Base-by-base conservation (phyloP, 495 filamentous ascomycete species). In the Wilcoxina mikolae region DNA sequence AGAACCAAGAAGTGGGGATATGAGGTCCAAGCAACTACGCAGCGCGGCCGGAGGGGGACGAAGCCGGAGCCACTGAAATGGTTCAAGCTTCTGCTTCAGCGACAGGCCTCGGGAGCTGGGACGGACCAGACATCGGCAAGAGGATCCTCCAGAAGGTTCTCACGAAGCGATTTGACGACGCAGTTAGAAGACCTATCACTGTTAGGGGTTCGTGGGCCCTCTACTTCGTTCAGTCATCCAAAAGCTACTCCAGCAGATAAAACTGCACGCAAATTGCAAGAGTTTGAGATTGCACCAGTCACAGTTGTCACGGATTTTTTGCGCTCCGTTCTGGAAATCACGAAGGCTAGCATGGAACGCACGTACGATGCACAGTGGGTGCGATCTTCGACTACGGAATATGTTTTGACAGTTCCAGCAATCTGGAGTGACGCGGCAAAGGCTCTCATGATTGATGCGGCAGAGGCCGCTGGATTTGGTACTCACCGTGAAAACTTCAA, bases 341-440 rank as follows among this genome's bases (percentile, higher is more conserved):
- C 51, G 10, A n/a, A 35, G 60, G 60, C 54, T 56, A 47, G 31
- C 15, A 53, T 25, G 7, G 10, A 39, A 20, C 38, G 23, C 27
- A 26, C 46, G 33, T 48, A 45, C 45, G 17, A 35, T 47, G 10
- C 41, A 10, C n/a, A 18, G 1, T 60, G 71, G 24, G 71, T 73
- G 26, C 68, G 68, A 64, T 48, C 73, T 68, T 45, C 68, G n/a
- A 70, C 71, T 47, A 66, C 42, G 4, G 54, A 62, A 41, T 65
- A 59, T 50, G 55, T 65, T 41, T 62, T 75, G n/a, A 74, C 72
- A 11, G 71, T 73, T 2, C 74, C 74, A 2, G 74, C 51, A 2
- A 77, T 87, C n/a, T 86, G 83, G 83, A 79, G 78, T 7, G 83
- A 87, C 46, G 73, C 74, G 17, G 83, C 83, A n/a, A 85, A 85